phyloP scores from a whole-genome alignment of 1,284 basidiomycete species.

The Ustilago lituana region DNA sequence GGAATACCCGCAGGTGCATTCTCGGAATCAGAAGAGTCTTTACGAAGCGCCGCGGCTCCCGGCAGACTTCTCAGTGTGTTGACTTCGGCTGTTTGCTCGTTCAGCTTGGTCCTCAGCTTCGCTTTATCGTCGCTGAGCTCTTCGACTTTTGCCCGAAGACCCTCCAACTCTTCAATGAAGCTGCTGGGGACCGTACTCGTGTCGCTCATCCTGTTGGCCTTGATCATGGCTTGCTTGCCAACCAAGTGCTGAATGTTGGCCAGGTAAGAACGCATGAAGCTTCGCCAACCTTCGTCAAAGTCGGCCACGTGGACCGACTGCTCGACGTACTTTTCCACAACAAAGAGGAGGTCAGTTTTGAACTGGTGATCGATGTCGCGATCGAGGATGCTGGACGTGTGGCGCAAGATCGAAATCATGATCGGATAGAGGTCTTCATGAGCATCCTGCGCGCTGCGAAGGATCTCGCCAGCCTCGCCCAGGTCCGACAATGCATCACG shows the following conservation, averaged over 20 bases:
- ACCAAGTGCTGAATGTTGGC: constrained; percentile 76
- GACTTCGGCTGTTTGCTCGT: constrained; percentile 75
- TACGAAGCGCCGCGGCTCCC: constrained; percentile 16
- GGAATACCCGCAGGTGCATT: constrained; percentile 9
- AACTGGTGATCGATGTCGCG: constrained; percentile 74
- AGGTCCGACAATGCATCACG: constrained; percentile 30
- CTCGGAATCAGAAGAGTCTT: constrained; percentile 19
- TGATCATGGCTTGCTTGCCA: constrained; percentile 74
- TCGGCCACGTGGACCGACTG: constrained; percentile 73
- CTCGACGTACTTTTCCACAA: constrained; percentile 78
- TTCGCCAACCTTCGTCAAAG: constrained; percentile 77
- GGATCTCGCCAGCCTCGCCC: constrained; percentile 45
- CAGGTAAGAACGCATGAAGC: constrained; percentile 75
- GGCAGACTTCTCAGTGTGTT: constrained; percentile 74
- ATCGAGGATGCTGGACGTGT: constrained; percentile 73
- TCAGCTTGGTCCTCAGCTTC: constrained; percentile 72
- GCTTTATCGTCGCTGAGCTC: constrained; percentile 76
- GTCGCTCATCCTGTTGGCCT: constrained; percentile 69
- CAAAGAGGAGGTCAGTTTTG: constrained; percentile 74
- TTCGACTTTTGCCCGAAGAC: constrained; percentile 73
- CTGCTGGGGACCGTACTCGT: constrained; percentile 69
- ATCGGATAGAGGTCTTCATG: constrained; percentile 64
- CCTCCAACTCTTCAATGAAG: constrained; percentile 75
- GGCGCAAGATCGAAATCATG: constrained; percentile 69
- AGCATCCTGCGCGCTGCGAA: constrained; percentile 39